Percentiles rank a stretch among this genome's conserved stretches.
These are phyloP conservation scores for Obelidium mucronatum DNA, from an alignment of 192 early-diverging fungal genomes.

Conservation along the genomic window DNA sequence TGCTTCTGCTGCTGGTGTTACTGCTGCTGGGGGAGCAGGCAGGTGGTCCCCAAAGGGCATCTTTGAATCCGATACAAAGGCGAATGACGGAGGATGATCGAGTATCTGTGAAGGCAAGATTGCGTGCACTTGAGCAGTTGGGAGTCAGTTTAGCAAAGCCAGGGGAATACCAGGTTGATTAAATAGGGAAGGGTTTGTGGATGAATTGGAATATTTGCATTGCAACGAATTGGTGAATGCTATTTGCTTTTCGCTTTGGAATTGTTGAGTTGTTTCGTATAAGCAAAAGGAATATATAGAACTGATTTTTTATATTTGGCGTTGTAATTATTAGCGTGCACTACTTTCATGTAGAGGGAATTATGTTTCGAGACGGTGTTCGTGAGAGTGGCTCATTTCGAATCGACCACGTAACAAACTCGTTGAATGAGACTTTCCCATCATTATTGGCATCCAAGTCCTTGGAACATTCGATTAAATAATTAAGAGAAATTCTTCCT, in stretches of 20 bases:
- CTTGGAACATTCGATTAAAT: too few relatives aligned
- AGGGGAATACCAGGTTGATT: constrained; percentile 45
- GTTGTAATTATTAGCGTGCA: too few relatives aligned
- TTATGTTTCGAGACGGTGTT: constrained; percentile 5
- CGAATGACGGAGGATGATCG: constrained; percentile 4
- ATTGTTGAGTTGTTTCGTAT: too few relatives aligned
- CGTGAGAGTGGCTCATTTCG: not conserved
- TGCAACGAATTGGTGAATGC: constrained; percentile 52
- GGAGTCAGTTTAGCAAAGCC: constrained; percentile 27
- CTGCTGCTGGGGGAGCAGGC: not conserved
- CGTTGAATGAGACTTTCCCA: constrained; percentile 49
- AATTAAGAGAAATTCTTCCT: too few relatives aligned
- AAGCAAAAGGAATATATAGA: too few relatives aligned
- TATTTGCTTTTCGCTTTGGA: constrained; percentile 54
- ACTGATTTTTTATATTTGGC: too few relatives aligned
- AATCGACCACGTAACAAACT: constrained; percentile 41
- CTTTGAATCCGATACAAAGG: not conserved
- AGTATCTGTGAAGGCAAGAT: constrained; percentile 19
- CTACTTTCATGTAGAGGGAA: too few relatives aligned
- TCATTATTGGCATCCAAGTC: constrained; percentile 49
- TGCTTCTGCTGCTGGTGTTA: not conserved
- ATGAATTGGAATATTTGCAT: constrained; percentile 53
- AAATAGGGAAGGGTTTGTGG: constrained; percentile 51
- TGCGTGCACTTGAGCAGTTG: constrained; percentile 9
- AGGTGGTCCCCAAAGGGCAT: not conserved